Evolutionary conservation across 1,139 yeast species (phyloP), one percentile per base, ranked within the genome.

Genomic region (Torulaspora globosa): DNA sequence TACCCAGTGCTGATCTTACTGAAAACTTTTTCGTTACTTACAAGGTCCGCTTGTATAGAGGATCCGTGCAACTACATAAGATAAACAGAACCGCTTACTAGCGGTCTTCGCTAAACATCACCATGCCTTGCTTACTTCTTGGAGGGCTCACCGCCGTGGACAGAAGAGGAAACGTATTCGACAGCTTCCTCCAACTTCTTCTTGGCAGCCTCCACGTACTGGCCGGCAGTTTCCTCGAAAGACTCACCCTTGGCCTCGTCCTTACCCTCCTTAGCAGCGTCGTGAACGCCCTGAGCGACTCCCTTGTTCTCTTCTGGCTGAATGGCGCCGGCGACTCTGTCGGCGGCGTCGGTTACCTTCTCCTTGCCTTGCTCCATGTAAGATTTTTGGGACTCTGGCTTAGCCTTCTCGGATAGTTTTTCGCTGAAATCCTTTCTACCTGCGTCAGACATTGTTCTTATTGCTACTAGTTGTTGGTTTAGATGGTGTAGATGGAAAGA

Each of bases 361-460:
- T 88, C 96, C 74, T 84, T 82, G 55, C 80, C 82, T 70, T 82
- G 72, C 60, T 86, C 84, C 36, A 71, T 67, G 58, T 74, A 70
- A 39, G 81, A 57, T 75, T 88, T 88, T 66, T 84, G 75, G 46
- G 79, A 70, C 53, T 87, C 82, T 63, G 96, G 96, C 58, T 79
- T 85, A 46, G 84, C 53, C 41, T 76, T 63, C 74, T 86, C 95
- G 48, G 73, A 45, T 54, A 78, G 70, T 71, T 87, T 86, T 67
- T 81, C 84, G 57, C 82, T 59, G 62, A 88, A 75, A 64, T 75
- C 70, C 70, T 86, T 86, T 83, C 95, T 84, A 58, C 86, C 87
- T 52, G 76, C 66, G 78, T 83, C 89, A 60, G 88, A 79, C 89
- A 83, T 83, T 56, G 21, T 58, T 34, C 21, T 43, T 36, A 9